A percentile compares a stretch with the other conserved stretches of the same genome.
Conservation (phyloP, 2,329 filamentous ascomycete genomes). For the Ophiostoma himal-ulmi region DNA sequence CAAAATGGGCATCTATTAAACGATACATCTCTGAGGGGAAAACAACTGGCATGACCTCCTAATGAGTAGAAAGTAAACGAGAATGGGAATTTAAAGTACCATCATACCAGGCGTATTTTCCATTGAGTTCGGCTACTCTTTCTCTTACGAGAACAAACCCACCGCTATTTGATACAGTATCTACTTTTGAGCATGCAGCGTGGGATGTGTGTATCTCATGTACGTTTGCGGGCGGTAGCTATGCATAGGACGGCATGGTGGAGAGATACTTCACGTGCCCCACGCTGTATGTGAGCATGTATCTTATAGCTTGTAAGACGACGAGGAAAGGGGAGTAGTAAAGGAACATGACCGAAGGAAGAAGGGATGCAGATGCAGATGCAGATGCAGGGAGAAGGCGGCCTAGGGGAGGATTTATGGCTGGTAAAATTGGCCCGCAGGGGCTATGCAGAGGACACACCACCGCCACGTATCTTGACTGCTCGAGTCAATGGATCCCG, state of each 20-base stretch:
- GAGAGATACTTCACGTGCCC: slow-evolving; percentile 7
- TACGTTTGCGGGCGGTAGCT: not conserved
- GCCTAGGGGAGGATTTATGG: not conserved
- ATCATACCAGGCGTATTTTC: not conserved
- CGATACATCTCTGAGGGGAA: not conserved
- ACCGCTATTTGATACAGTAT: not conserved
- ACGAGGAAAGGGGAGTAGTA: not conserved
- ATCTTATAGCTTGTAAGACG: not conserved
- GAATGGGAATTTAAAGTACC: not conserved
- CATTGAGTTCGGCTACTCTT: not conserved
- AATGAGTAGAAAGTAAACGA: not conserved
- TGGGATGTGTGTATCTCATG: not conserved
- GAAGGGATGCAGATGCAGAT: not conserved
- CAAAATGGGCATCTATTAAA: not conserved
- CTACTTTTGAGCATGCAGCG: not conserved
- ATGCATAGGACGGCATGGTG: not conserved
- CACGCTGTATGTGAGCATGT: slow-evolving; percentile 6
- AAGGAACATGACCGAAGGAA: not conserved
- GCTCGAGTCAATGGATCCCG: not conserved
- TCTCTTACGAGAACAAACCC: not conserved
- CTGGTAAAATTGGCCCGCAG: not conserved
- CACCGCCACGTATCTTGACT: not conserved
- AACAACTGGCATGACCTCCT: not conserved
- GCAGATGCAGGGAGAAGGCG: not conserved
- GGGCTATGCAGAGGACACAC: slow-evolving; percentile 1